Evolutionary conservation across 2,329 filamentous ascomycete genomes (phyloP), one percentile per base, ranked within the genome.

Genomic region (Pseudogymnoascus sp.): DNA sequence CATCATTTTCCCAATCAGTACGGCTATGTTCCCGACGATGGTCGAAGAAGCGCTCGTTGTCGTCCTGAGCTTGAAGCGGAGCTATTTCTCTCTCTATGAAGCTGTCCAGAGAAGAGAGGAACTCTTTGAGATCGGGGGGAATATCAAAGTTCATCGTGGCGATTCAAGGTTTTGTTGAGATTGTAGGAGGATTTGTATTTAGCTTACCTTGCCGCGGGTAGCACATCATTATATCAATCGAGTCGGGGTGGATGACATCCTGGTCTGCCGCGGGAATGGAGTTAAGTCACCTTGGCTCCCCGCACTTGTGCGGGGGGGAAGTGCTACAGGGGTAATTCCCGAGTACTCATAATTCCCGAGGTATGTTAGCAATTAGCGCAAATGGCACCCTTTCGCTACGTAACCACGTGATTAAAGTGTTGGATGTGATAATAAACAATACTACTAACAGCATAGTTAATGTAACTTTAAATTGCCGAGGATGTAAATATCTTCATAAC

Each of bases 41-140:
- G 71, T 87, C 84, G 73, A 88, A 87, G 79, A 88, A 88, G 63
- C 83, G 80, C 62, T 83, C 77, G 69, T 87, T 87, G 71, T 86
- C 82, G 68, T 83, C 73, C 67, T 86, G 81, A 2, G 82, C 72
- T 70, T 87, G 82, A 1, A 86, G 74, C 1, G 83, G 83, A 0
- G 74, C 72, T 66, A 85, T 86, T 59, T 79, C 77, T 12, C 71
- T 69, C 2, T 79, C 74, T 66, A 87, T 85, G 73, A 86, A 86
- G n/a, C 69, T 69, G 72, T 86, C 83, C 11, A 87, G 74, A n/a
- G 75, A 71, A 28, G 70, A 63, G 31, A 86, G 72, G 68, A 82
- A 81, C 5, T 74, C 63, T 45, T 77, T 69, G 1, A 86, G 75
- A 33, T 80, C 79, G 4, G 73, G 67, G 1, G 83, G 83, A 14